Evolutionary conservation across 1,284 basidiomycete species (phyloP).

Genomic region (Moesziomyces globuligerus): DNA sequence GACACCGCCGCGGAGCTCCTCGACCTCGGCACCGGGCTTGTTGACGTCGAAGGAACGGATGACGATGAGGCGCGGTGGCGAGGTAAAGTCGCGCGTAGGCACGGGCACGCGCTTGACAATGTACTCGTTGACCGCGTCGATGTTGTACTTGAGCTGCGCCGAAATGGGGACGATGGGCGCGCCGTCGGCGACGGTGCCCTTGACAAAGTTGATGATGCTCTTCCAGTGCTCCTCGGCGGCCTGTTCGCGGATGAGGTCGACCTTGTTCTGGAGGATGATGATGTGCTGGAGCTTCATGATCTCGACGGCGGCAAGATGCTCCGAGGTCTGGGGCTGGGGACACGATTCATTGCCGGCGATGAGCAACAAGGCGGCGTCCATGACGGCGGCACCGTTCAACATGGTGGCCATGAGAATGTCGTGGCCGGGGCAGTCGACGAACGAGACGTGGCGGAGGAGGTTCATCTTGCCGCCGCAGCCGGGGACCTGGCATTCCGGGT

Average conservation of each 20-base stretch:
- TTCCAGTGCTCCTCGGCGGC: constrained; percentile 67
- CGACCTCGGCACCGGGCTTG: constrained; percentile 96
- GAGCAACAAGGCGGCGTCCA: constrained; percentile 95
- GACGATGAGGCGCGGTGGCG: constrained; percentile 91
- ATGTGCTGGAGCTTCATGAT: constrained; percentile 99
- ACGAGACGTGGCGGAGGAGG: constrained; percentile 82
- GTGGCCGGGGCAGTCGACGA: constrained; percentile 78
- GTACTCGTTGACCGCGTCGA: constrained; percentile 99
- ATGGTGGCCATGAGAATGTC: constrained; percentile 95
- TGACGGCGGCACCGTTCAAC: constrained; percentile 98
- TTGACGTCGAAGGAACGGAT: constrained; percentile 99
- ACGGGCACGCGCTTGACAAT: constrained; percentile 97
- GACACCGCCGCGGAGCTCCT: constrained; percentile 96
- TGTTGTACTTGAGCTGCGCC: constrained; percentile 98
- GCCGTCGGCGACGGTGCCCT: constrained; percentile 88
- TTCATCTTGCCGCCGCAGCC: constrained; percentile 91
- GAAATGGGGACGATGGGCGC: constrained; percentile 99
- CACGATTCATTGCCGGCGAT: constrained; percentile 98
- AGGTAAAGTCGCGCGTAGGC: constrained; percentile 89
- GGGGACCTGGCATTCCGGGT: constrained; percentile 89
- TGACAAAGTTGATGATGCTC: constrained; percentile 64
- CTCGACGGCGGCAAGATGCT: constrained; percentile 97
- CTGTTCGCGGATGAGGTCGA: constrained; percentile 66
- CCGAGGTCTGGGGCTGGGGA: constrained; percentile 97
- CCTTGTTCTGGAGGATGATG: constrained; percentile 83